These are phyloP conservation scores for Cairneyella variabilis DNA, from an alignment of 495 filamentous ascomycete species.

Conservation along the genomic window DNA sequence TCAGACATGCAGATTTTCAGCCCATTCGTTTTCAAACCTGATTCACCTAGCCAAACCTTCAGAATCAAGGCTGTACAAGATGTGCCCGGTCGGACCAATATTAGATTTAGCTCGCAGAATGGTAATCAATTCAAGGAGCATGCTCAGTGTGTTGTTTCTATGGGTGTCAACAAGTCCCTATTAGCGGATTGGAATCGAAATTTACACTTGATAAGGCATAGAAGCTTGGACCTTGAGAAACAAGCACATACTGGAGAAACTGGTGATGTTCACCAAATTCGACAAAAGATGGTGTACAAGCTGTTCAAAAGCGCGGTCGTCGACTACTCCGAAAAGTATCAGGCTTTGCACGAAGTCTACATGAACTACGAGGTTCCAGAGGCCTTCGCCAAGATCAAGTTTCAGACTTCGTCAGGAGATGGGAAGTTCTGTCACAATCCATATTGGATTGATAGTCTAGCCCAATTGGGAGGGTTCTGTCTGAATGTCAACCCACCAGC, in stretches of 20 bases:
- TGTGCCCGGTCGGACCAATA: constrained; percentile 29
- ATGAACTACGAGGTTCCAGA: constrained; percentile 67
- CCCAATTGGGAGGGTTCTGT: constrained; percentile 67
- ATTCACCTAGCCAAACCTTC: not conserved
- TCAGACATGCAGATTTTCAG: not conserved
- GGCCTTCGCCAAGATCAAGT: constrained; percentile 57
- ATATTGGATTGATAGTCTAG: constrained; percentile 42
- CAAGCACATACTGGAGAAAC: too few relatives aligned
- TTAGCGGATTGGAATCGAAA: not conserved
- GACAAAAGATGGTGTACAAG: constrained; percentile 68
- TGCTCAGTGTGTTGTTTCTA: not conserved
- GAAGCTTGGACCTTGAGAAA: not conserved
- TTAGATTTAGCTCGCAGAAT: not conserved
- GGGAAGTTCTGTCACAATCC: not conserved
- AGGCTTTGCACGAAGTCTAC: constrained; percentile 69
- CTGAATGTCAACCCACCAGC: constrained; percentile 73
- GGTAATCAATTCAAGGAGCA: not conserved
- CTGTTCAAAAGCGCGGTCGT: constrained; percentile 64
- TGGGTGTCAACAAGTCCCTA: not conserved
- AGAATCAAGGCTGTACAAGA: constrained; percentile 39
- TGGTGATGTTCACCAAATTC: constrained; percentile 55
- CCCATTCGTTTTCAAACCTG: not conserved
- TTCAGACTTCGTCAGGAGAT: not conserved
- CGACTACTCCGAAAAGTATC: constrained; percentile 61
- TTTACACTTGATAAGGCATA: not conserved